Base-by-base conservation (phyloP, 1,284 basidiomycete species). In the Moesziomyces sp. region DNA sequence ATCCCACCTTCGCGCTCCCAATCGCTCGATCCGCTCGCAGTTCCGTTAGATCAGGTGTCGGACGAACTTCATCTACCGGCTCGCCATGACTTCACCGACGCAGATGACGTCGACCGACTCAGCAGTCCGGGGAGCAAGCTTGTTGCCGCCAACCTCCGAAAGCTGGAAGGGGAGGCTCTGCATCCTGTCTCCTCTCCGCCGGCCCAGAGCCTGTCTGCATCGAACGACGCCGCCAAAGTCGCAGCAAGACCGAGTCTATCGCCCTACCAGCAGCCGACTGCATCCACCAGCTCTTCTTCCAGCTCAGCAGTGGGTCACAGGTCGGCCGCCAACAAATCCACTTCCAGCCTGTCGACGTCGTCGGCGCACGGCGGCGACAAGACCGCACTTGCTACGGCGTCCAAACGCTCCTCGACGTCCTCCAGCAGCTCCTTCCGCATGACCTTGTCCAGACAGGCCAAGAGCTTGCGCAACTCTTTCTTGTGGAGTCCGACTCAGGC, bases 401-500 rank as follows among this genome's bases (percentile, higher is more conserved):
- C 69, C 1, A 63, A 61, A 30, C 65, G 62, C 26, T 53, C 63
- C 21, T 69, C 70, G 18, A 38, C 47, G 2, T 59, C 61, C 6
- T 73, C 70, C 42, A 56, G 46, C 54, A 60, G 50, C 52, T 60
- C 58, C 18, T 67, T 73, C 49, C 58, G 64, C 18, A 64, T 67
- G 64, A 60, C 70, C 3, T 46, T 73, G 47, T 64, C 70, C 13
- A 68, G 60, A 35, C 66, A 67, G 42, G 70, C 65, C 5, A 73
- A 60, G 45, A 51, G 54, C 9, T 42, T 73, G 30, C 60, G 67
- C 14, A 64, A 63, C 28, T 68, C 70, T 14, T 61, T 73, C 48
- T 43, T 68, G 48, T 63, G 65, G 65, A 60, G 21, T 7, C 51
- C 61, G 1, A 48, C 58, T 4, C 2, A 21, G 16, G 52, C 30